phyloP scores from a whole-genome alignment of 495 filamentous ascomycete species.

The Cladorrhinum samala region DNA sequence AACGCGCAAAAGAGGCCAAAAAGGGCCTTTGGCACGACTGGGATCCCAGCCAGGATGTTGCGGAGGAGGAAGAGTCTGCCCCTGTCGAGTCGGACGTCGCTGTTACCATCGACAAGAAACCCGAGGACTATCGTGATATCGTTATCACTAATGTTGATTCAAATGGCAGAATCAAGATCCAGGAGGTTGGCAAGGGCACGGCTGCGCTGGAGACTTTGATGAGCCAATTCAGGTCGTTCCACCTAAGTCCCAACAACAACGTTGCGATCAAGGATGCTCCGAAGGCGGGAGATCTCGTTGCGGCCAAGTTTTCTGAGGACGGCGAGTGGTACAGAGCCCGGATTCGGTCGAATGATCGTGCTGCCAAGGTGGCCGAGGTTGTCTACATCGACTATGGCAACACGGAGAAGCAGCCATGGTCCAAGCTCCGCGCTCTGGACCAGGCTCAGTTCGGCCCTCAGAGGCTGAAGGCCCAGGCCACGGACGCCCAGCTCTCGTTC shows the following conservation, averaged over 20 bases:
- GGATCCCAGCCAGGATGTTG: slow-evolving; percentile 76
- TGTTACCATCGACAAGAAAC: slow-evolving; percentile 47
- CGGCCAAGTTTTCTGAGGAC: slow-evolving; percentile 82
- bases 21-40: slow-evolving; percentile 92
- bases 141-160: slow-evolving; percentile 82
- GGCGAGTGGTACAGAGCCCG: slow-evolving; percentile 90
- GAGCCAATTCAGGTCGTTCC: slow-evolving; percentile 81
- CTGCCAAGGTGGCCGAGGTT: slow-evolving; percentile 79
- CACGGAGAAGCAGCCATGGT: slow-evolving; percentile 79
- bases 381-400: slow-evolving; percentile 97
- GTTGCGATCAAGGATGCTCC: slow-evolving; percentile 66
- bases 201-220: slow-evolving; percentile 77
- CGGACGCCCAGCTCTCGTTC: slow-evolving; percentile 82
- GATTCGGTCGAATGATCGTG: slow-evolving; percentile 85
- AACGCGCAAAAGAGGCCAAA: slow-evolving; percentile 75
- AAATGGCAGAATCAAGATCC: slow-evolving; percentile 73
- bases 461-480: slow-evolving; percentile 78
- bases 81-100: slow-evolving; percentile 44
- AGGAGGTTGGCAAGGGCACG: slow-evolving; percentile 77
- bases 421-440: slow-evolving; percentile 67
- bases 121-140: slow-evolving; percentile 86
- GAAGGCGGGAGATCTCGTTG: slow-evolving; percentile 84
- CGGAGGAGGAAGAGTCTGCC: slow-evolving; percentile 45
- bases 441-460: slow-evolving; percentile 70
- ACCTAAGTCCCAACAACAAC: slow-evolving; percentile 67